These are phyloP conservation scores for Beauveria medogensis DNA, from an alignment of 2,329 filamentous ascomycete species.

Conservation along the genomic window DNA sequence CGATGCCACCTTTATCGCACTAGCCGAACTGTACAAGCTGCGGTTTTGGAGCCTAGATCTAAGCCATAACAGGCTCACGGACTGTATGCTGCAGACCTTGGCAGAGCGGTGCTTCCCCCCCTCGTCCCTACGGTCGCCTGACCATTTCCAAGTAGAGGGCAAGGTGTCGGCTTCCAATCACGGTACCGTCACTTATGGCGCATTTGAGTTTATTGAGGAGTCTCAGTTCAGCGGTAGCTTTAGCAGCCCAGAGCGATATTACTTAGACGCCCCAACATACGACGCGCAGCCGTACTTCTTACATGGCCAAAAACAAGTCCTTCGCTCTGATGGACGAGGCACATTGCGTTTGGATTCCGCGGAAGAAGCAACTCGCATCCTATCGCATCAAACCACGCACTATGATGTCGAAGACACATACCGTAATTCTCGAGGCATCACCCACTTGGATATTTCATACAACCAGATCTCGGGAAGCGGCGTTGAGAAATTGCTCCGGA, in stretches of 20 bases:
- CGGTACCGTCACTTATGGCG: slow-evolving; percentile 29
- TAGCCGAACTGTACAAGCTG: slow-evolving; percentile 24
- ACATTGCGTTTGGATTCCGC: slow-evolving; percentile 20
- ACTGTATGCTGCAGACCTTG: slow-evolving; percentile 29
- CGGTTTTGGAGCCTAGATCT: slow-evolving; percentile 52
- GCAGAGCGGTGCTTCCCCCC: slow-evolving; percentile 24
- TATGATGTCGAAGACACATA: slow-evolving; percentile 15
- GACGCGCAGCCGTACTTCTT: slow-evolving; percentile 14
- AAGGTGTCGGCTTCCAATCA: slow-evolving; percentile 23
- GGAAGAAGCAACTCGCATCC: slow-evolving; percentile 18
- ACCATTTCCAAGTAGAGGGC: slow-evolving; percentile 38
- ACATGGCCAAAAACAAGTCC: slow-evolving; percentile 17
- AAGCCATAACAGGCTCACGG: slow-evolving; percentile 42
- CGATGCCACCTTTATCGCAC: slow-evolving; percentile 25
- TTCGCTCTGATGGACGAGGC: slow-evolving; percentile 25
- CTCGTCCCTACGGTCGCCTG: slow-evolving; percentile 26
- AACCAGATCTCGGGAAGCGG: slow-evolving; percentile 39
- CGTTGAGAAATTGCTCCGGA: slow-evolving; percentile 34
- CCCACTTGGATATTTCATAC: slow-evolving; percentile 46
- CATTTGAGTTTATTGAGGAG: slow-evolving; percentile 38
- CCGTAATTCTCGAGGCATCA: slow-evolving; percentile 28
- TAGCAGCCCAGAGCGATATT: slow-evolving; percentile 37
- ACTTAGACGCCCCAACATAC: slow-evolving; percentile 41
- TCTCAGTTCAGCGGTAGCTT: slow-evolving; percentile 37
- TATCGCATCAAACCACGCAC: slow-evolving; percentile 19